A percentile compares a stretch with the other conserved stretches of the same genome.
Evolutionary conservation across 129 eudicot species (phyloP).

Genomic region (Lactuca saligna): DNA sequence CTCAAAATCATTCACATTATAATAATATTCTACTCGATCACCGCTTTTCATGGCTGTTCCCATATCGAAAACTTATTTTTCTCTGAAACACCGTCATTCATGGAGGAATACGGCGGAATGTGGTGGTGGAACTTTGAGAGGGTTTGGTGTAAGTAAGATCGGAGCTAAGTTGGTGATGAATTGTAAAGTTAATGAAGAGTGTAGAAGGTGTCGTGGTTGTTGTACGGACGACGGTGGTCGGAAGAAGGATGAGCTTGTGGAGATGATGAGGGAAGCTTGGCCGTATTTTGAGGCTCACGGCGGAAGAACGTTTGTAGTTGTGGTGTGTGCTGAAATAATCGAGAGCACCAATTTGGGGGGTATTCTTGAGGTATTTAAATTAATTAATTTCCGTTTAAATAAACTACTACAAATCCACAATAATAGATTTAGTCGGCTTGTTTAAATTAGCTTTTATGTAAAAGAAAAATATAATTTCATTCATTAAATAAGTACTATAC

Average conservation of each 20-base stretch:
- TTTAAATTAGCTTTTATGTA: too few relatives aligned
- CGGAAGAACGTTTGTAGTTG: slow-evolving; percentile 51
- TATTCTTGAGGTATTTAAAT: slow-evolving; percentile 42
- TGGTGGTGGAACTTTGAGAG: background rate
- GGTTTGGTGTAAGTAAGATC: slow-evolving; percentile 1
- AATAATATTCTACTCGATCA: background rate
- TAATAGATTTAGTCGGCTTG: too few relatives aligned
- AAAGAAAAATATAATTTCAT: too few relatives aligned
- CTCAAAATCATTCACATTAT: background rate
- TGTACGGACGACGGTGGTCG: background rate
- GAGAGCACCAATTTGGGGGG: slow-evolving; percentile 32
- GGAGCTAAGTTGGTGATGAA: background rate
- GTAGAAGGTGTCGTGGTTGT: background rate
- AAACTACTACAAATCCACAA: too few relatives aligned
- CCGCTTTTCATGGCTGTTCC: slow-evolving; percentile 2
- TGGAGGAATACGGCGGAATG: slow-evolving; percentile 11
- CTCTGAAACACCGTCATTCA: background rate
- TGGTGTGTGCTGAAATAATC: slow-evolving; percentile 38
- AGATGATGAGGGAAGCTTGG: slow-evolving; percentile 64
- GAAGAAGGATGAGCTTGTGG: slow-evolving; percentile 38
- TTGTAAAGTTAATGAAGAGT: slow-evolving; percentile 9
- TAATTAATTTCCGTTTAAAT: background rate
- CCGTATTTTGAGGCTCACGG: slow-evolving; percentile 51
- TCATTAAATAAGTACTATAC: too few relatives aligned
- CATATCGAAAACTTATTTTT: background rate